A percentile compares a stretch with the other conserved stretches of the same genome.
Evolutionary conservation across 352 stramenopile genomes (phyloP).

Genomic region (Globisporangium apiculatum): DNA sequence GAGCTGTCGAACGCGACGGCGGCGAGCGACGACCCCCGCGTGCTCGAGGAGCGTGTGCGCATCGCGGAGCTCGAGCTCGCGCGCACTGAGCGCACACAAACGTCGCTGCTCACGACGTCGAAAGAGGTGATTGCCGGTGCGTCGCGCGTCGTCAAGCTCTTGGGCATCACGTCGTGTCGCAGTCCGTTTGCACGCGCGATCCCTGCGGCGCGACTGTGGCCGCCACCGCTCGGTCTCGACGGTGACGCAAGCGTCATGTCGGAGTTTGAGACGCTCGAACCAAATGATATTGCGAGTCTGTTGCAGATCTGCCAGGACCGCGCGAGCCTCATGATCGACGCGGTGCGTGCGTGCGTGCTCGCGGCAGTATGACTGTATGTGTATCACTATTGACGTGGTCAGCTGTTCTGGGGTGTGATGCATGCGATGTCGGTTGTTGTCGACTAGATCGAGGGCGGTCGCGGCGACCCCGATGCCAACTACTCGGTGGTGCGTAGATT

Average conservation of each 20-base stretch:
- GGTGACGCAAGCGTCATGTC: constrained; percentile 41
- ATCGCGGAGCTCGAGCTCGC: constrained; percentile 63
- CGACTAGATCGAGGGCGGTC: constrained; percentile 54
- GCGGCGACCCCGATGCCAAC: constrained; percentile 56
- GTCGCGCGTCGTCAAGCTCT: constrained; percentile 61
- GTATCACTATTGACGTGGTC: neutral
- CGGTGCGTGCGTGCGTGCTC: constrained; percentile 22
- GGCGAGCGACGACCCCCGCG: constrained; percentile 47
- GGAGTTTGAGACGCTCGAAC: constrained; percentile 63
- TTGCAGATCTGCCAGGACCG: constrained; percentile 76
- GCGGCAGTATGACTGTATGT: neutral
- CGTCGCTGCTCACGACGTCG: constrained; percentile 53
- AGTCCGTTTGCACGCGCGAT: constrained; percentile 57
- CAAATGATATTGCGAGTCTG: constrained; percentile 49
- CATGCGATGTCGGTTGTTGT: neutral
- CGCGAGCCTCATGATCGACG: constrained; percentile 60
- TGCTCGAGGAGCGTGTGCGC: constrained; percentile 67
- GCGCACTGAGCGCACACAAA: constrained; percentile 57
- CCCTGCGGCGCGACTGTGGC: constrained; percentile 50
- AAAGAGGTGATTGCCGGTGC: constrained; percentile 72
- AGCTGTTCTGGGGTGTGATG: neutral
- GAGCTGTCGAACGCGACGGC: constrained; percentile 51
- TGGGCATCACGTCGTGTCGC: constrained; percentile 62
- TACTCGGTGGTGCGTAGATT: constrained; percentile 39
- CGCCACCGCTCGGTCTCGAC: constrained; percentile 39